These are phyloP conservation scores for Neoascochyta sp. DNA, from an alignment of 2,329 filamentous ascomycete genomes.

Conservation along the genomic window DNA sequence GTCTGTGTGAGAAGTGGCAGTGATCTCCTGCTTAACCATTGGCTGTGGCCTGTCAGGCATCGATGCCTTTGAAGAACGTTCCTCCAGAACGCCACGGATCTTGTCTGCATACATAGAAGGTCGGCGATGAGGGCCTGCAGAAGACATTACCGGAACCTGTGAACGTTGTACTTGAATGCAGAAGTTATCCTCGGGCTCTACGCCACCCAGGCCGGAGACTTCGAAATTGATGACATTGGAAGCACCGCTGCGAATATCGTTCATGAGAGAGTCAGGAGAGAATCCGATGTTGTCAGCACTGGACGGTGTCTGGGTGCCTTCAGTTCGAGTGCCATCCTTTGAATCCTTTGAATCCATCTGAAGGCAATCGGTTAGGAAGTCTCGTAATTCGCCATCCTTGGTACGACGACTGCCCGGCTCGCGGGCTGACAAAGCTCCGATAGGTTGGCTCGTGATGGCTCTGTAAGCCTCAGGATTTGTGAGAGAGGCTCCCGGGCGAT, in stretches of 20 bases:
- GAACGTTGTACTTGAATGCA: conserved; percentile 49
- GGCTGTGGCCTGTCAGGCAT: no score
- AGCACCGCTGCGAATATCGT: conserved; percentile 21
- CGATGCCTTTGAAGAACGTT: conserved; percentile 8
- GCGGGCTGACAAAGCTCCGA: conserved; percentile 18
- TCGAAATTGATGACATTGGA: conserved; percentile 40
- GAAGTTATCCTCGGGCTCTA: conserved; percentile 57
- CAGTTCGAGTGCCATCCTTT: conserved; percentile 28
- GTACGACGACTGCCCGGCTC: neutral
- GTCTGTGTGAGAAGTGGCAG: conserved; percentile 66
- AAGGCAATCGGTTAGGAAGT: conserved; percentile 20
- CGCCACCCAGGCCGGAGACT: conserved; percentile 56
- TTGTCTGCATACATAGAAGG: conserved; percentile 22
- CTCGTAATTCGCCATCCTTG: conserved; percentile 17
- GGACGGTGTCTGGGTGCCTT: conserved; percentile 28
- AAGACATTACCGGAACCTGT: conserved; percentile 12
- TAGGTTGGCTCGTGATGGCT: conserved; percentile 27
- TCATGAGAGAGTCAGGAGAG: conserved; percentile 29
- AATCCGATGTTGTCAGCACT: conserved; percentile 37
- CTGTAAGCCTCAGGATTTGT: conserved; percentile 27
- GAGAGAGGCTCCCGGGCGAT: conserved; percentile 39
- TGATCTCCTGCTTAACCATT: conserved; percentile 60
- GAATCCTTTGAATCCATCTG: conserved; percentile 21
- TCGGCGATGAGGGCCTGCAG: conserved; percentile 5
- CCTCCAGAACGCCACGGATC: conserved; percentile 35